phyloP scores from a whole-genome alignment of 2,329 filamentous ascomycete species.

The Colletotrichum aenigma region DNA sequence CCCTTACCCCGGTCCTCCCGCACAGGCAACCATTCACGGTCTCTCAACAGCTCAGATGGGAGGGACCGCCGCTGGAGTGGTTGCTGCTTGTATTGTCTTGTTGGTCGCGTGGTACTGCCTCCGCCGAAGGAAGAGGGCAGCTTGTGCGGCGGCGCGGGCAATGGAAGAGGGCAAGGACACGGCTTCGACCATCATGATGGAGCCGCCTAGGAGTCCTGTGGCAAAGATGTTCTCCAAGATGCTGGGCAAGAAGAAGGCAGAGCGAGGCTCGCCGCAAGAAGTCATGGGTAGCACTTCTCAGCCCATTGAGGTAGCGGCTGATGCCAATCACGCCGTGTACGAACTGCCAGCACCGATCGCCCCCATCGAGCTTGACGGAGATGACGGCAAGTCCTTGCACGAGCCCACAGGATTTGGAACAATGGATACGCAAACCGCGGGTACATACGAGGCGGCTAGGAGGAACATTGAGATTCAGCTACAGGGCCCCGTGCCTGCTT shows the following conservation, averaged over 20 bases:
- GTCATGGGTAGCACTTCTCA: slow-evolving; percentile 32
- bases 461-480: slow-evolving; percentile 57
- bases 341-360: slow-evolving; percentile 52
- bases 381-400: slow-evolving; percentile 38
- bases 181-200: slow-evolving; percentile 35
- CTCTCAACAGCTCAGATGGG: slow-evolving; percentile 46
- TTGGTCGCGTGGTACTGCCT: slow-evolving; percentile 33
- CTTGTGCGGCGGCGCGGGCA: slow-evolving; percentile 22
- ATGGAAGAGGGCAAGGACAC: slow-evolving; percentile 40
- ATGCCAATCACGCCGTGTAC: slow-evolving; percentile 53
- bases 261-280: slow-evolving; percentile 26
- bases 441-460: slow-evolving; percentile 55
- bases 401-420: slow-evolving; percentile 46
- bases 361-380: slow-evolving; percentile 54
- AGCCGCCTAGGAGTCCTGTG: slow-evolving; percentile 38
- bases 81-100: slow-evolving; percentile 32
- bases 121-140: slow-evolving; percentile 37
- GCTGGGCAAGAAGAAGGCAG: slow-evolving; percentile 37
- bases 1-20: slow-evolving; percentile 46
- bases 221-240: slow-evolving; percentile 49
- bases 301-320: slow-evolving; percentile 44
- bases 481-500: slow-evolving; percentile 53
- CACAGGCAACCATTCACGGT: slow-evolving; percentile 17
- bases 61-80: slow-evolving; percentile 50
- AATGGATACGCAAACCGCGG: slow-evolving; percentile 42